These are phyloP conservation scores for Besnoitia besnoiti DNA, from an alignment of 169 alveolate species.

Conservation along the genomic window DNA sequence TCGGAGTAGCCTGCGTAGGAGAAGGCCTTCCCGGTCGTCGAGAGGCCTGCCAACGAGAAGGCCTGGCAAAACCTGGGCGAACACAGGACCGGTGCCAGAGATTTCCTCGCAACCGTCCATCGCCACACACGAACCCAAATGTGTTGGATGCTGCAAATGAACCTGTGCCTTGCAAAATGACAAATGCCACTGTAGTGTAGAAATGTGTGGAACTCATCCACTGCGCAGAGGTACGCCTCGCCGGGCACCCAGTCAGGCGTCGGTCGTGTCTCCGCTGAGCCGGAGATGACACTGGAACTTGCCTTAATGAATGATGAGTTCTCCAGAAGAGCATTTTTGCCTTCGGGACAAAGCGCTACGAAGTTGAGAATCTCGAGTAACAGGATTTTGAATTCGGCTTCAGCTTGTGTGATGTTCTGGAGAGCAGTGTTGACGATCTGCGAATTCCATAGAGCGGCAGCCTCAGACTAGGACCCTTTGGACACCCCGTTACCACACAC, in stretches of 20 bases:
- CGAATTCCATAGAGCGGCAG: background rate
- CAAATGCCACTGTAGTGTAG: no score
- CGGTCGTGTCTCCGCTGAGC: background rate
- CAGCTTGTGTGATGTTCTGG: background rate
- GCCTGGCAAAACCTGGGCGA: background rate
- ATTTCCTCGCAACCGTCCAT: no score
- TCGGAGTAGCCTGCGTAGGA: background rate
- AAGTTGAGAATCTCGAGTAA: slow-evolving; percentile 16
- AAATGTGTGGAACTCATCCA: no score
- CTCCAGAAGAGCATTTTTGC: background rate
- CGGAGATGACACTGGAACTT: background rate
- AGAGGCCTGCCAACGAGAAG: background rate
- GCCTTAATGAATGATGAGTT: background rate
- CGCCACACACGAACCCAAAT: no score
- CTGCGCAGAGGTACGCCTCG: no score
- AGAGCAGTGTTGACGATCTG: background rate
- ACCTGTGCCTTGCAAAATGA: no score
- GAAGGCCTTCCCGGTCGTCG: background rate
- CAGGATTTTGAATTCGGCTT: background rate
- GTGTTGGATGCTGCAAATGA: no score
- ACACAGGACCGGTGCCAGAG: no score
- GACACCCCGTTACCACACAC: background rate
- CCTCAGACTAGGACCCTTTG: background rate
- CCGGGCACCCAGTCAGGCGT: no score
- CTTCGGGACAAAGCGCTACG: slow-evolving; percentile 13